Evolutionary conservation across 176 grass and related monocot genomes (phyloP).

Genomic region (Rhynchospora tenuis): DNA sequence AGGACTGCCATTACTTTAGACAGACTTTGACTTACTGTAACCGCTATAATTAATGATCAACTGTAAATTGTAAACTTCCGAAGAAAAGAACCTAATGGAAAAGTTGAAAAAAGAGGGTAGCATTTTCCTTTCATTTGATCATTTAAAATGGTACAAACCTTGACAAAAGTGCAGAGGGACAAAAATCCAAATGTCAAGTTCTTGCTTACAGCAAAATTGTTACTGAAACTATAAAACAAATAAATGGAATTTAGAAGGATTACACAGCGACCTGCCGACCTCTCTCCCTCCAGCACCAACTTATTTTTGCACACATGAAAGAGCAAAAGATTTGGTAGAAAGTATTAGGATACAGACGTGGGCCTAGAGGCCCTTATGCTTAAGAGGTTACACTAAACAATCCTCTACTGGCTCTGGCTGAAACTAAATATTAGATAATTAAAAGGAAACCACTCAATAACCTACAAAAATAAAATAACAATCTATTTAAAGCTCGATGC

Average conservation of each 20-base stretch:
- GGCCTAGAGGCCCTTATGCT: slow-evolving; percentile 57
- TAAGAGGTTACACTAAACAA: slow-evolving; percentile 38
- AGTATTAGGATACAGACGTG: slow-evolving; percentile 58
- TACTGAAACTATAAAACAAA: slow-evolving; percentile 42
- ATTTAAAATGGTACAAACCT: not conserved
- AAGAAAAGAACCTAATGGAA: not conserved
- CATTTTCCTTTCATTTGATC: not conserved
- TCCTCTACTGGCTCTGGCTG: slow-evolving; percentile 42
- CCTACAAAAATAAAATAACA: slow-evolving; percentile 34
- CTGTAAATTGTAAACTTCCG: not conserved
- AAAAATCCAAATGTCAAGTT: slow-evolving; percentile 29
- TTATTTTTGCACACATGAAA: slow-evolving; percentile 45
- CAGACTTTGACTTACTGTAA: not conserved
- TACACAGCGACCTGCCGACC: slow-evolving; percentile 26
- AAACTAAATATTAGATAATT: slow-evolving; percentile 47
- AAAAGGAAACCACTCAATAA: slow-evolving; percentile 37
- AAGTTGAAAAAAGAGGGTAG: not conserved
- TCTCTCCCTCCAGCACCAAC: slow-evolving; percentile 47
- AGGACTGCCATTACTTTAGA: not conserved
- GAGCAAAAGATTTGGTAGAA: slow-evolving; percentile 41
- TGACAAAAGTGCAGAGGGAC: not conserved
- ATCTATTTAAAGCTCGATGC: not conserved
- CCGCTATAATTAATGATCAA: not conserved
- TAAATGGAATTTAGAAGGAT: slow-evolving; percentile 37
- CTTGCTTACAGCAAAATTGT: slow-evolving; percentile 38